Evolutionary conservation across 192 early-diverging fungal species (phyloP), one percentile per base, ranked within the genome.

Genomic region (Coemansia sp.): DNA sequence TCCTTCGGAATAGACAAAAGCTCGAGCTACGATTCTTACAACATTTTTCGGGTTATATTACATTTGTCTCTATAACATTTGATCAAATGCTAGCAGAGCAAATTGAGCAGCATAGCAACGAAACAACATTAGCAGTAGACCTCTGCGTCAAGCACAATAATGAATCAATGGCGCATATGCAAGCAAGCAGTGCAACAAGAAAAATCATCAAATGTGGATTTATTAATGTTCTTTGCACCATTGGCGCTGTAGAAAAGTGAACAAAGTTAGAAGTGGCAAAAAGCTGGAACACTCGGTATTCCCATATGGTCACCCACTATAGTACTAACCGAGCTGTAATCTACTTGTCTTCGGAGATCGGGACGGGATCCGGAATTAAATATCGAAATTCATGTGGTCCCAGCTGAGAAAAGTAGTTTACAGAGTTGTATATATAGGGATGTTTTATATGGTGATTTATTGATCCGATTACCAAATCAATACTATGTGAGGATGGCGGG

Each of bases 251-350:
- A 27, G 1, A 27, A 27, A 27, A 16, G 24, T 21, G 27, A 27
- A 51, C 24, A 51, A 51, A 27, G 48, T 2, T 8, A 51, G 2
- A 24, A 27, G n/a, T 4, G 11, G 48, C 24, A 51, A 51, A 51
- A 51, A 27, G 21, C 48, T 51, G 48, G 48, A 24, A 51, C 48
- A 51, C 24, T 51, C 21, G 48, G 48, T 51, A 51, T 51, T 51
- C 48, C 48, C 48, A 51, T 51, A 51, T 46, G 45, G 45, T 46
- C 45, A 46, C 45, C 45, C 45, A 2, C 45, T 46, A 46, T 46
- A 46, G 45, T 51, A 51, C 48, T 51, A 51, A 27, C 48, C 48
- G 24, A 51, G 48, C 48, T 51, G 48, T 51, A 51, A 27, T 16
- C 24, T 51, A 10, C 48, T 51, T 51, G 21, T 51, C 48, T 51